A percentile compares a stretch with the other conserved stretches of the same genome.
phyloP scores from a whole-genome alignment of 768 basidiomycete genomes.

The Favolaschia claudopus region DNA sequence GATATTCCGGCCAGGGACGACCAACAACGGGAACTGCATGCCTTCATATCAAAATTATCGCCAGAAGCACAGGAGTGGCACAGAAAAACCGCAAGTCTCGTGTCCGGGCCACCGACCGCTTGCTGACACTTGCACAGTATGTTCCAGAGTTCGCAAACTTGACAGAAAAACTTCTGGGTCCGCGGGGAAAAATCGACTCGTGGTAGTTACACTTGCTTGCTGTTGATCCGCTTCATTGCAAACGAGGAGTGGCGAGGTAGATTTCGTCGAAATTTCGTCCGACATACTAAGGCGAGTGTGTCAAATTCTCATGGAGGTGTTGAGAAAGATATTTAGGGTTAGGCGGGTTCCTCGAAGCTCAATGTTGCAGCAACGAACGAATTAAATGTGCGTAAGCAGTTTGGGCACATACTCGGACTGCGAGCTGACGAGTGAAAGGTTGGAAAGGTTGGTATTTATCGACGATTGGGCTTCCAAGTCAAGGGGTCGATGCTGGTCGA shows the following conservation, averaged over 20 bases:
- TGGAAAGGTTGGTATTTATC: constrained; percentile 21
- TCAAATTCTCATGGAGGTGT: not conserved
- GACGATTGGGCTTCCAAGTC: constrained; percentile 17
- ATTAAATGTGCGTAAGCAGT: constrained; percentile 13
- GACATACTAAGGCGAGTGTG: constrained; percentile 3
- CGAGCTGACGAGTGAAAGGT: not conserved
- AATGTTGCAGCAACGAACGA: constrained; percentile 24
- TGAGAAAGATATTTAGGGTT: not conserved
- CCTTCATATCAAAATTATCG: constrained; percentile 12
- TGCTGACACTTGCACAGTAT: constrained; percentile 16
- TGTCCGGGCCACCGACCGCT: not conserved
- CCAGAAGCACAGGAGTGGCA: constrained; percentile 21
- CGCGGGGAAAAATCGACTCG: constrained; percentile 20
- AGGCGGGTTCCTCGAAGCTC: constrained; percentile 13
- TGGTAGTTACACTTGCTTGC: constrained; percentile 25
- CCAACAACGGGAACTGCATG: constrained; percentile 3
- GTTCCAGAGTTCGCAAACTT: constrained; percentile 17
- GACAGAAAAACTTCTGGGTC: constrained; percentile 25
- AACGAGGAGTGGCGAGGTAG: constrained; percentile 15
- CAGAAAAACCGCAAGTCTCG: constrained; percentile 12
- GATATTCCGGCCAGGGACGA: not conserved
- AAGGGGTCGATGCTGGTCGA: constrained; percentile 9
- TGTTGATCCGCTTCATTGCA: constrained; percentile 19
- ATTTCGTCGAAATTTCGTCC: constrained; percentile 21
- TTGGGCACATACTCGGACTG: not conserved